phyloP scores from a whole-genome alignment of 352 stramenopile genomes.

The Phytophthora pinifolia region DNA sequence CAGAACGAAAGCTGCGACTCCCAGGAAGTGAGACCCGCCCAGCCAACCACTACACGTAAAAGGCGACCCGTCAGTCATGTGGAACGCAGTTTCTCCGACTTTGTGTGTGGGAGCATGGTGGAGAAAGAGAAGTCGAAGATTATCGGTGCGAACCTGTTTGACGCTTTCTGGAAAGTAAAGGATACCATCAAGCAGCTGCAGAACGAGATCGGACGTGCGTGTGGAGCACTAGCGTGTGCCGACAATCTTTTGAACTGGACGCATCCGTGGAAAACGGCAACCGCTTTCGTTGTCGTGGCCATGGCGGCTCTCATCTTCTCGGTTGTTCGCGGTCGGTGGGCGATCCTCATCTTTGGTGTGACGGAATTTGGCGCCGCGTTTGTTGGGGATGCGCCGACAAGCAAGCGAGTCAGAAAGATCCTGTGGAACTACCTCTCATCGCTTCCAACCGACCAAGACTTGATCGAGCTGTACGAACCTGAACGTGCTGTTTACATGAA shows the following conservation, averaged over 20 bases:
- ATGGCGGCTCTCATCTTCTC: constrained; percentile 59
- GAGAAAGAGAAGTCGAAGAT: constrained; percentile 71
- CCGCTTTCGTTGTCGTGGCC: constrained; percentile 54
- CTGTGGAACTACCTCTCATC: constrained; percentile 83
- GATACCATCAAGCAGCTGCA: constrained; percentile 78
- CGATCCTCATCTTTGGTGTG: constrained; percentile 71
- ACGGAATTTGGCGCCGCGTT: constrained; percentile 80
- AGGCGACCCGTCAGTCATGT: constrained; percentile 31
- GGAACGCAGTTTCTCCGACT: constrained; percentile 67
- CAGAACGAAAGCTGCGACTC: constrained; percentile 13
- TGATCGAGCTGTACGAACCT: constrained; percentile 73
- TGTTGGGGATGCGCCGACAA: constrained; percentile 74
- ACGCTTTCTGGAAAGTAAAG: constrained; percentile 85
- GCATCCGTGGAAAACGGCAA: constrained; percentile 83
- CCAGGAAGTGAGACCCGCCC: constrained; percentile 12
- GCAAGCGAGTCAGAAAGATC: constrained; percentile 77
- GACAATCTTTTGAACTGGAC: constrained; percentile 90
- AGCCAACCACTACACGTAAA: constrained; percentile 14
- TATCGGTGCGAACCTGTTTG: constrained; percentile 70
- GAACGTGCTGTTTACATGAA: constrained; percentile 67
- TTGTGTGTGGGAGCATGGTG: constrained; percentile 65
- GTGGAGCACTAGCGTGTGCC: constrained; percentile 65
- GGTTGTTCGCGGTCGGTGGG: constrained; percentile 68
- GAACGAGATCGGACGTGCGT: constrained; percentile 69
- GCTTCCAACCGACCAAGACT: constrained; percentile 75